Conservation (phyloP, 139 green algal species). For the Limnomonas spitsbergensis region DNA sequence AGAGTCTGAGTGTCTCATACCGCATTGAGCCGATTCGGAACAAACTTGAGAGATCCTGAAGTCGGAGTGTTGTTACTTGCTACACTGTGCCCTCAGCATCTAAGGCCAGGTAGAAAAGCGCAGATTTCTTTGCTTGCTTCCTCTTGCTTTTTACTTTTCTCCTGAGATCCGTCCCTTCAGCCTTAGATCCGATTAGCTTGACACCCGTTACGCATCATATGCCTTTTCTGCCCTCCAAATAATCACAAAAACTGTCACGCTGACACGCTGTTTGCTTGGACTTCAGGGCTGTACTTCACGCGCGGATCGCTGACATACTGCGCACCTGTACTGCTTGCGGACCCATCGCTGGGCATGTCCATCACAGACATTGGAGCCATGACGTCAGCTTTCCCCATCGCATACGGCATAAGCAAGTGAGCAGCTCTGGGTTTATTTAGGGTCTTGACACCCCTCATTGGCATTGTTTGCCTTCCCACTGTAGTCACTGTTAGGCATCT, state of each 20-base stretch:
- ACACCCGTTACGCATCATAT: neutral
- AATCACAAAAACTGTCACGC: neutral
- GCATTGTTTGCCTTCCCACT: neutral
- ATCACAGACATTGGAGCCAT: constrained; percentile 77
- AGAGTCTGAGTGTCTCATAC: no score
- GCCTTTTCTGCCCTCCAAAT: no score
- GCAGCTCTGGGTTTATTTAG: neutral
- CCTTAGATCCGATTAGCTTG: neutral
- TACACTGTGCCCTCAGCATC: no score
- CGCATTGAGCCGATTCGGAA: no score
- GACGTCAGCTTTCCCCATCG: constrained; percentile 90
- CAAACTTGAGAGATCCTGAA: no score
- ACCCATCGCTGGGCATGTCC: constrained; percentile 29
- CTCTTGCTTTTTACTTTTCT: neutral
- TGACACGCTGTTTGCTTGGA: constrained; percentile 12
- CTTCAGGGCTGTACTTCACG: constrained; percentile 58
- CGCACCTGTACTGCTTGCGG: constrained; percentile 52
- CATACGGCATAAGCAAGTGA: constrained; percentile 67
- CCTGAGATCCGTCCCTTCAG: no score
- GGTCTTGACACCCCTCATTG: neutral
- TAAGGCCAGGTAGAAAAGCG: no score
- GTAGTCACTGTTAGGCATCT: neutral
- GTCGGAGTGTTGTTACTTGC: no score
- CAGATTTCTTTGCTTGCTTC: no score
- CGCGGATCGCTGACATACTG: constrained; percentile 53